phyloP scores from a whole-genome alignment of 78 protist genomes.

The Diacronema lutheri region DNA sequence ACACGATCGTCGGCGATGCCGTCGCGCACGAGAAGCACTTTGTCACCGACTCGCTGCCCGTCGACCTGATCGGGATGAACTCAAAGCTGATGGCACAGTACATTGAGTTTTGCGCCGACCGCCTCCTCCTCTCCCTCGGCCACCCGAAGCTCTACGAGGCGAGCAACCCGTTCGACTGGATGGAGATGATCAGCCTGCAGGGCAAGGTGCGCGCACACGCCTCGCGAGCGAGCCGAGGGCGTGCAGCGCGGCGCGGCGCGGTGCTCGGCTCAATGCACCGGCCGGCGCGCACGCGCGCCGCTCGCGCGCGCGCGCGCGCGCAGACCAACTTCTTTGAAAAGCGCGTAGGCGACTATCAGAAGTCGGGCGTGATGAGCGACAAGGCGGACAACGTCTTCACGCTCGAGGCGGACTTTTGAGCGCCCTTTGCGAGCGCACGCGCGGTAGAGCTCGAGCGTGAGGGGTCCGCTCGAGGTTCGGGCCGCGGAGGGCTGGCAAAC shows the following conservation, averaged over 20 bases:
- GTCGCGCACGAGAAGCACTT: constrained; percentile 91
- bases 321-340: constrained; percentile 98
- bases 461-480: too few species aligned
- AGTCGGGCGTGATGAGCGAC: constrained; percentile 48
- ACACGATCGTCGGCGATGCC: constrained; percentile 80
- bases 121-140: constrained; percentile 87
- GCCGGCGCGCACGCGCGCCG: too few species aligned
- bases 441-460: too few species aligned
- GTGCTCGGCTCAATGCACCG: not conserved
- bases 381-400: not conserved
- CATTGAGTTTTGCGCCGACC: constrained; percentile 95
- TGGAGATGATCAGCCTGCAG: constrained; percentile 94
- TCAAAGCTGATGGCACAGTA: constrained; percentile 73
- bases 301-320: not conserved
- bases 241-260: too few species aligned
- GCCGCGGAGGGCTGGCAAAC: too few species aligned
- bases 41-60: constrained; percentile 92
- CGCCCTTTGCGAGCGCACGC: too few species aligned
- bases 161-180: constrained; percentile 95
- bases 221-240: too few species aligned
- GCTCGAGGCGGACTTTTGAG: constrained; percentile 27
- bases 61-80: constrained; percentile 84
- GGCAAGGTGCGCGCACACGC: constrained; percentile 40
- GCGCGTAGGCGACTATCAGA: constrained; percentile 94
- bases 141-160: constrained; percentile 73